These are phyloP conservation scores for Beauveria varroae DNA, from an alignment of 2,329 filamentous ascomycete species.

Conservation along the genomic window DNA sequence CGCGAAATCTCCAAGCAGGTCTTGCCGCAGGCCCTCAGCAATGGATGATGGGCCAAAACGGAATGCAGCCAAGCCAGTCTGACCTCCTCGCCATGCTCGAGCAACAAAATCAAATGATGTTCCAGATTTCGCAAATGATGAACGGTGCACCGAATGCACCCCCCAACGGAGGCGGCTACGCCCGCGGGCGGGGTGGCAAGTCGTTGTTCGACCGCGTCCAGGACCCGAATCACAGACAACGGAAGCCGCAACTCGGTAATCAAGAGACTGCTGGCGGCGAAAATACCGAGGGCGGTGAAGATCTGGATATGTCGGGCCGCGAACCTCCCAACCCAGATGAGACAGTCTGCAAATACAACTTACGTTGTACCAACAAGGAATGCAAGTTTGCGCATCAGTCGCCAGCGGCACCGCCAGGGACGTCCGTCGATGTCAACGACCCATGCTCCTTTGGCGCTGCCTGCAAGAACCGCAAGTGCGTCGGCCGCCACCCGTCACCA, in stretches of 20 bases:
- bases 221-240: conserved; percentile 41
- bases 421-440: conserved; percentile 70
- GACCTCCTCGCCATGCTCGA: conserved; percentile 71
- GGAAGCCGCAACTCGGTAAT: conserved; percentile 35
- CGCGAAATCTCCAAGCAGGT: conserved; percentile 44
- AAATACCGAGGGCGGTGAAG: conserved; percentile 40
- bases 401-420: conserved; percentile 73
- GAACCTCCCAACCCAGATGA: conserved; percentile 53
- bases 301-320: conserved; percentile 56
- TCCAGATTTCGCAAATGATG: conserved; percentile 59
- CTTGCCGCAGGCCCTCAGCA: conserved; percentile 30
- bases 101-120: conserved; percentile 82
- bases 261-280: conserved; percentile 27
- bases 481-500: conserved; percentile 84
- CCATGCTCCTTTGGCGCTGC: conserved; percentile 78
- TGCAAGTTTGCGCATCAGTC: conserved; percentile 95
- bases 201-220: conserved; percentile 72
- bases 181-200: conserved; percentile 36
- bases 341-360: conserved; percentile 81
- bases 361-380: conserved; percentile 78
- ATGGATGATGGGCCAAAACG: conserved; percentile 38
- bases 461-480: conserved; percentile 95
- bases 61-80: conserved; percentile 36
- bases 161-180: conserved; percentile 33
- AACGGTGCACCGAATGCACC: conserved; percentile 53